These are phyloP conservation scores for Kregervanrija pseudodelftensis DNA, from an alignment of 805 yeast genomes.

Conservation along the genomic window DNA sequence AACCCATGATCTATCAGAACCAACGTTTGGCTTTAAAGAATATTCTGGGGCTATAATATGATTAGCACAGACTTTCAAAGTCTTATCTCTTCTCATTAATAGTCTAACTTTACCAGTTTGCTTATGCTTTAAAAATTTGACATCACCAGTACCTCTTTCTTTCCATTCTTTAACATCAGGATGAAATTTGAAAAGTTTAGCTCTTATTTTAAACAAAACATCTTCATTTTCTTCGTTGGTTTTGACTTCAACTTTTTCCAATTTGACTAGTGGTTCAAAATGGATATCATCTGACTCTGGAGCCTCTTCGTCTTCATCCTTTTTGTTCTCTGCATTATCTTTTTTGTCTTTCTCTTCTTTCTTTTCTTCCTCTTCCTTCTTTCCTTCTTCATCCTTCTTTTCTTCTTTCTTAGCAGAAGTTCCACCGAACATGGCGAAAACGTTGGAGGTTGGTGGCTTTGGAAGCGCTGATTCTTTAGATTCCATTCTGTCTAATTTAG, in stretches of 20 bases:
- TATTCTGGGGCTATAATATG: conserved; percentile 82
- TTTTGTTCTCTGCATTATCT: conserved; percentile 26
- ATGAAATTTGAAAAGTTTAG: conserved; percentile 85
- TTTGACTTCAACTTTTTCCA: conserved; percentile 93
- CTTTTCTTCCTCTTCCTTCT: conserved; percentile 29
- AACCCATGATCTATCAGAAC: conserved; percentile 98
- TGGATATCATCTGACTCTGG: conserved; percentile 80
- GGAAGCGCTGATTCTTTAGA: conserved; percentile 20
- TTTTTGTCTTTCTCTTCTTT: conserved; percentile 30
- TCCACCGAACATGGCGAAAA: conserved; percentile 94
- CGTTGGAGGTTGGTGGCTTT: conserved; percentile 70
- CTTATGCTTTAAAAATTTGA: conserved; percentile 89
- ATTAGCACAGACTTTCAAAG: conserved; percentile 96
- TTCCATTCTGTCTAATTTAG: no score
- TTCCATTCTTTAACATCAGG: conserved; percentile 91
- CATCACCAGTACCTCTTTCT: conserved; percentile 99
- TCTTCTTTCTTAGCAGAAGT: conserved; percentile 59
- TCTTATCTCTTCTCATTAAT: conserved; percentile 98
- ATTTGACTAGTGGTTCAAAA: conserved; percentile 91
- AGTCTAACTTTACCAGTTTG: conserved; percentile 75
- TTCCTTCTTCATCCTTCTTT: conserved; percentile 21
- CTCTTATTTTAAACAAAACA: conserved; percentile 77
- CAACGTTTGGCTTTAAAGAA: conserved; percentile 84
- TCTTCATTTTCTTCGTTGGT: conserved; percentile 92
- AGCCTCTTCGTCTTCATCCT: conserved; percentile 47